A percentile compares a stretch with the other conserved stretches of the same genome.
phyloP scores from a whole-genome alignment of 2,329 filamentous ascomycete species.

The Ascocoryne sarcoides region DNA sequence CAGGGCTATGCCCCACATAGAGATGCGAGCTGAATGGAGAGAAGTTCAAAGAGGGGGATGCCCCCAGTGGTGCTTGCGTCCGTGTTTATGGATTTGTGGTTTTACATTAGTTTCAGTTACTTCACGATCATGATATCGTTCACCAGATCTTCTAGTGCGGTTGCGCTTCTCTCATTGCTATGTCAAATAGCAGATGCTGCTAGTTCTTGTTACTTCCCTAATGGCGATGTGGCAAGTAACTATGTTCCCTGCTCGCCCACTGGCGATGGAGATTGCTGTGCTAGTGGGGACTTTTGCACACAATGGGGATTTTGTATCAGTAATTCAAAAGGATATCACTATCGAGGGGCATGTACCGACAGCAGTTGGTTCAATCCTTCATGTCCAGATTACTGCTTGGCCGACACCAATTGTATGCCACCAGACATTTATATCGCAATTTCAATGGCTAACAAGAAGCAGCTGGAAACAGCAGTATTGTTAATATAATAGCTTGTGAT shows the following conservation, averaged over 20 bases:
- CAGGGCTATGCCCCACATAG: too few species aligned
- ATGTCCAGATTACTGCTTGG: slow-evolving; percentile 14
- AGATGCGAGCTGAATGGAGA: too few species aligned
- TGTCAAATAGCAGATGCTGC: neutral
- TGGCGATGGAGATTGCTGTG: slow-evolving; percentile 11
- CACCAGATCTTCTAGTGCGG: neutral
- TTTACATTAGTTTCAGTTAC: too few species aligned
- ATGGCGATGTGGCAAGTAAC: slow-evolving; percentile 5
- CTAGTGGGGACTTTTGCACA: slow-evolving; percentile 10
- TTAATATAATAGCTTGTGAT: slow-evolving; percentile 12
- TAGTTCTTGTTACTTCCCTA: slow-evolving; percentile 9
- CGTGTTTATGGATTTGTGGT: too few species aligned
- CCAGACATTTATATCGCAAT: neutral
- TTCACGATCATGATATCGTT: neutral
- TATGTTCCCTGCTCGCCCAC: slow-evolving; percentile 11
- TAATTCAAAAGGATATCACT: slow-evolving; percentile 13
- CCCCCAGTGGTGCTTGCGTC: too few species aligned
- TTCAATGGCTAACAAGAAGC: neutral
- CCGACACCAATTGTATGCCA: slow-evolving; percentile 5
- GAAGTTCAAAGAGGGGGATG: too few species aligned
- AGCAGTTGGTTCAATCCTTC: slow-evolving; percentile 12
- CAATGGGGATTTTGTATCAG: slow-evolving; percentile 11
- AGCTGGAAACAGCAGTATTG: slow-evolving; percentile 9
- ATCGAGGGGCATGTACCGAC: slow-evolving; percentile 16
- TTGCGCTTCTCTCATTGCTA: neutral